phyloP scores from a whole-genome alignment of 202 grass and related monocot species.

The Panicum virgatum region DNA sequence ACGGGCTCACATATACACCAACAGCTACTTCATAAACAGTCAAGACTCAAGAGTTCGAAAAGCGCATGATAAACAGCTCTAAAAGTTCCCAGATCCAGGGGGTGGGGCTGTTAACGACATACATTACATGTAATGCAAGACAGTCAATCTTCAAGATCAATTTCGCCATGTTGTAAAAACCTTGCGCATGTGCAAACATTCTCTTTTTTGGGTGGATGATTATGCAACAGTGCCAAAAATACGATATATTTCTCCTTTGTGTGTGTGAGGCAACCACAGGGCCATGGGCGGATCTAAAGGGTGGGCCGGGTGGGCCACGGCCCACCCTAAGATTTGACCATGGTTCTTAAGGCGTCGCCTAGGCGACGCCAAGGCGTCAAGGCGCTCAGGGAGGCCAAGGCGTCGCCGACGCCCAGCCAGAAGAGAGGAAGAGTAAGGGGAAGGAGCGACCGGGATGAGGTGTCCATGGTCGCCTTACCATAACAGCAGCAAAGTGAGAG shows the following conservation, averaged over 20 bases:
- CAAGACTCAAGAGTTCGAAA: neutral
- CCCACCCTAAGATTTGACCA: too few relatives aligned
- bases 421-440: too few relatives aligned
- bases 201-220: neutral
- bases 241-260: neutral
- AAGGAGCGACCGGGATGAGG: too few relatives aligned
- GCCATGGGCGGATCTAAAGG: too few relatives aligned
- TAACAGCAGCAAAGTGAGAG: too few relatives aligned
- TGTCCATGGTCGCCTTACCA: too few relatives aligned
- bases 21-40: slow-evolving; percentile 10
- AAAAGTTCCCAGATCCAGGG: slow-evolving; percentile 3
- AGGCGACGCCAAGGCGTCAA: too few relatives aligned
- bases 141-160: slow-evolving; percentile 5
- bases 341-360: too few relatives aligned
- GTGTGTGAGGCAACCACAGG: neutral
- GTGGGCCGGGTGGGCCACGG: too few relatives aligned
- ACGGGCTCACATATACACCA: too few relatives aligned
- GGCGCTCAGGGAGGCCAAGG: too few relatives aligned
- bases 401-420: too few relatives aligned
- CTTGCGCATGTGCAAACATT: neutral
- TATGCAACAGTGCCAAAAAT: neutral
- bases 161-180: neutral
- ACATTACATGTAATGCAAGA: neutral
- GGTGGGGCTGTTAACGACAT: neutral
- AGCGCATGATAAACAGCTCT: neutral